Base-by-base conservation (phyloP, 345 rosid genomes). In the Gossypioides kirkii region DNA sequence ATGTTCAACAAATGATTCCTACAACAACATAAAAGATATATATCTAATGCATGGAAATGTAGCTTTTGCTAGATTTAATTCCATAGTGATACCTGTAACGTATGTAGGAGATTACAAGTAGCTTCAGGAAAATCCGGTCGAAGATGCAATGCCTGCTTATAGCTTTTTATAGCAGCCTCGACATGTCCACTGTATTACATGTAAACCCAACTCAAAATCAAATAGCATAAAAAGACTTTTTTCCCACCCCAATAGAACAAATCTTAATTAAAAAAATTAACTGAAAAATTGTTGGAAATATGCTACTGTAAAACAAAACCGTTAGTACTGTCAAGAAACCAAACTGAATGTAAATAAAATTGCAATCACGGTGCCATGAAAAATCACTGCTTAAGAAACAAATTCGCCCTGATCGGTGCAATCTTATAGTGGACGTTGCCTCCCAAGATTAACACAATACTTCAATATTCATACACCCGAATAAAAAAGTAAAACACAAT, bases 111-210 rank as follows among this genome's bases (percentile, higher is more conserved):
- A 78, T 95, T 95, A 85, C 99, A 95, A 6, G 97, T 95, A 50
- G 98, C 99, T 83, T 95, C 99, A 52, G 99, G 99, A 70, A 95
- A 95, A 74, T 95, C 99, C 6, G 96, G 83, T 46, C 99, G 89
- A 62, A 95, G 84, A 49, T 70, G 73, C 81, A 95, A 75, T 55
- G 99, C 98, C 81, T 95, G 94, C 76, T 87, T 88, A 80, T 95
- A 95, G 83, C 97, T 95, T 63, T 94, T 90, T 52, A 95, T 78
- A 69, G 99, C 99, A 74, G 94, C 93, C 77, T 95, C 99, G 77
- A 91, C 97, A 82, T 60, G 96, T 52, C 96, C 98, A 77, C 99
- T 95, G 87, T 58, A 69, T 36, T 59, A 59, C 22, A 73, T 32
- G 49, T 47, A 60, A 73, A 49, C 46, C 60, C 22, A 54, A 36